A percentile compares a stretch with the other conserved stretches of the same genome.
Evolutionary conservation across 805 yeast genomes (phyloP).

Genomic region (Metschnikowia vanudenii): DNA sequence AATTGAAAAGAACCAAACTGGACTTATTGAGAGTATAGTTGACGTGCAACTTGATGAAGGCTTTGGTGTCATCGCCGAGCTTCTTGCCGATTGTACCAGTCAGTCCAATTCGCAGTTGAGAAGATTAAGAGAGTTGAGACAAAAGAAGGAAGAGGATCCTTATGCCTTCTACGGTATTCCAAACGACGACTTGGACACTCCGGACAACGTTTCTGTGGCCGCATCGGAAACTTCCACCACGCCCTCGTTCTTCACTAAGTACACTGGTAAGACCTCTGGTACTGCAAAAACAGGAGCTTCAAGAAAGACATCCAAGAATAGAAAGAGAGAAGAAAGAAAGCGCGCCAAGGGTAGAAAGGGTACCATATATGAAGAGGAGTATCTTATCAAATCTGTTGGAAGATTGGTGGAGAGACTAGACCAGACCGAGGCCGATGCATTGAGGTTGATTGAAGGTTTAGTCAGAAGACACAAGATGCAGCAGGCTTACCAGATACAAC

Average conservation of each 20-base stretch:
- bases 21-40: conserved; percentile 55
- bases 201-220: conserved; percentile 93
- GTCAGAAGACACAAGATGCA: conserved; percentile 68
- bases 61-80: conserved; percentile 81
- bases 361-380: conserved; percentile 95
- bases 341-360: conserved; percentile 97
- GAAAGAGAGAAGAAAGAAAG: conserved; percentile 93
- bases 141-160: conserved; percentile 82
- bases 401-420: conserved; percentile 81
- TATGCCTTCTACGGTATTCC: conserved; percentile 74
- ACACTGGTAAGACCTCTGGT: conserved; percentile 93
- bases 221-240: conserved; percentile 91
- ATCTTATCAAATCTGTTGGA: conserved; percentile 82
- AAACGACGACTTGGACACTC: conserved; percentile 60
- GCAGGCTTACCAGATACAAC: conserved; percentile 81
- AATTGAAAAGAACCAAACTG: conserved; percentile 39
- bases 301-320: conserved; percentile 86
- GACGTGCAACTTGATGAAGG: conserved; percentile 83
- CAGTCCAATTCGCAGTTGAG: conserved; percentile 81
- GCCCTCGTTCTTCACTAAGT: conserved; percentile 90
- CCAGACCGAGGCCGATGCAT: conserved; percentile 72
- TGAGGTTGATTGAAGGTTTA: conserved; percentile 69
- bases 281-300: conserved; percentile 97
- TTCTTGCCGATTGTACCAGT: conserved; percentile 87
- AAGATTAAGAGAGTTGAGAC: conserved; percentile 80